phyloP scores from a whole-genome alignment of 371 early-diverging fungal genomes.

The Rhizopus microsporus region DNA sequence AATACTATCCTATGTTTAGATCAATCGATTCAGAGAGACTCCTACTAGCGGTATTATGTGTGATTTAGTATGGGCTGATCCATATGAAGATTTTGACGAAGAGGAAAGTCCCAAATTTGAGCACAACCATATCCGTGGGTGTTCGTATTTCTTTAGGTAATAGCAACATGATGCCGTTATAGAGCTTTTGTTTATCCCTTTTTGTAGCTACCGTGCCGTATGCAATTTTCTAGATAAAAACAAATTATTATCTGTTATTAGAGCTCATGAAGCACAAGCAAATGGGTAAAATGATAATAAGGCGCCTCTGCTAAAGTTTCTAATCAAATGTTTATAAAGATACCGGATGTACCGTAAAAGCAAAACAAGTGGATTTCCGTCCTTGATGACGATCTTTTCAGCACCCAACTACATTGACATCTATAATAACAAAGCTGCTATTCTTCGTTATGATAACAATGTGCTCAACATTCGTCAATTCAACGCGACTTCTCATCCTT shows the following conservation, averaged over 20 bases:
- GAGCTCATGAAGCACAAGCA: slow-evolving; percentile 99
- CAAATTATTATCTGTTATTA: slow-evolving; percentile 89
- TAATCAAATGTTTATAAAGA: slow-evolving; percentile 18
- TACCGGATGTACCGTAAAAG: slow-evolving; percentile 94
- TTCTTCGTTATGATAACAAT: slow-evolving; percentile 94
- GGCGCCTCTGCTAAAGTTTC: neutral
- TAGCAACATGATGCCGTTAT: neutral
- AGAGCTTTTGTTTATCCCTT: slow-evolving; percentile 2
- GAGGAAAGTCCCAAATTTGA: slow-evolving; percentile 82
- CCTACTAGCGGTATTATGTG: slow-evolving; percentile 96
- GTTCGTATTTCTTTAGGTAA: slow-evolving; percentile 91
- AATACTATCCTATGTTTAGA: slow-evolving; percentile 34
- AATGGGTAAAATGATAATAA: slow-evolving; percentile 63
- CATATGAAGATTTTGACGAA: slow-evolving; percentile 90
- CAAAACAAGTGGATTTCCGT: slow-evolving; percentile 89
- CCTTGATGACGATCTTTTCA: slow-evolving; percentile 96
- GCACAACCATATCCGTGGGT: slow-evolving; percentile 94
- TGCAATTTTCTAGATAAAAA: slow-evolving; percentile 93
- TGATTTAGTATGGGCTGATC: slow-evolving; percentile 98
- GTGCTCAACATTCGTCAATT: slow-evolving; percentile 96
- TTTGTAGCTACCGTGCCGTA: slow-evolving; percentile 78
- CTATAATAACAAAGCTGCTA: slow-evolving; percentile 98
- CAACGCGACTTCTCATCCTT: slow-evolving; percentile 90
- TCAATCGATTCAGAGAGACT: slow-evolving; percentile 94
- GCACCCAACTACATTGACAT: slow-evolving; percentile 98